phyloP scores from a whole-genome alignment of 2,329 filamentous ascomycete genomes.

The Acrocalymma vagum region DNA sequence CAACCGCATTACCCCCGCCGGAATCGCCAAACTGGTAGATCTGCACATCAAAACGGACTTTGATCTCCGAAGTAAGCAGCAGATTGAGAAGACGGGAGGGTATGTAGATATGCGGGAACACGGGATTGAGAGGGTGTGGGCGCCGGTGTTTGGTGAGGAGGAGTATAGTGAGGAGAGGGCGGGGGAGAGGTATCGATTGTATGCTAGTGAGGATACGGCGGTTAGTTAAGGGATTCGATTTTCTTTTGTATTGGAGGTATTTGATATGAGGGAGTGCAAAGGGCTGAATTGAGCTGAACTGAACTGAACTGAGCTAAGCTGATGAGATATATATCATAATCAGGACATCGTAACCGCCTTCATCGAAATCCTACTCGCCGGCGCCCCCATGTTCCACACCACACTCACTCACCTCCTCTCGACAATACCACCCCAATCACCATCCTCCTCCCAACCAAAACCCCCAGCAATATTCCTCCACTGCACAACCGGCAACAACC shows the following conservation, averaged over 20 bases:
- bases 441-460: slow-evolving; percentile 78
- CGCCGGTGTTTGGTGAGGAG: slow-evolving; percentile 69
- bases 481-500: slow-evolving; percentile 79
- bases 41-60: slow-evolving; percentile 70
- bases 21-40: slow-evolving; percentile 30
- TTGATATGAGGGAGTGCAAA: neutral
- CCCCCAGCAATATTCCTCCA: slow-evolving; percentile 69
- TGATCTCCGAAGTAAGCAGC: slow-evolving; percentile 70
- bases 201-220: slow-evolving; percentile 62
- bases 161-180: slow-evolving; percentile 69
- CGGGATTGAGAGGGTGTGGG: slow-evolving; percentile 61
- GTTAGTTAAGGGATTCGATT: slow-evolving; percentile 21
- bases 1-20: slow-evolving; percentile 21
- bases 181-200: slow-evolving; percentile 66
- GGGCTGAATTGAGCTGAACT: neutral
- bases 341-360: slow-evolving; percentile 70
- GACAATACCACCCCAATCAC: slow-evolving; percentile 49
- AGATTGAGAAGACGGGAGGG: slow-evolving; percentile 58
- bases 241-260: neutral
- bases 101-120: slow-evolving; percentile 47
- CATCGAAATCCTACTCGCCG: slow-evolving; percentile 65
- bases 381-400: slow-evolving; percentile 60
- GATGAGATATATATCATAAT: slow-evolving; percentile 1
- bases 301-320: too few relatives aligned
- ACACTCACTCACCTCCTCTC: slow-evolving; percentile 67